Base-by-base conservation (phyloP, 768 basidiomycete genomes). In the Krasilnikovozyma curviuscula region DNA sequence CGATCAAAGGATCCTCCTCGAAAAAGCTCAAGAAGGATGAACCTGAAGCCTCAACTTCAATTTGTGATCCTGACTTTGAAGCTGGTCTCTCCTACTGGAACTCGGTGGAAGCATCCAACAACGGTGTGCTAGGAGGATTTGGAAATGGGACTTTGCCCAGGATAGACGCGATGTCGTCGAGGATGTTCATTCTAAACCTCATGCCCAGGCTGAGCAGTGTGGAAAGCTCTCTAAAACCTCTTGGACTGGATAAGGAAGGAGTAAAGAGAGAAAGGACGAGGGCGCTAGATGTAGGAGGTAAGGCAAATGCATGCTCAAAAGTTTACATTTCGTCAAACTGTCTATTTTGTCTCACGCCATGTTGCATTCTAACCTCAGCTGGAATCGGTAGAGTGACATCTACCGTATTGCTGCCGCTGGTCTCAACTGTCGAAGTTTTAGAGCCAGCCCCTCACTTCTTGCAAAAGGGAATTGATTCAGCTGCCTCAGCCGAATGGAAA, bases 301-400 rank as follows among this genome's bases (percentile, higher is more conserved):
- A 13, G 47, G n/a, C n/a, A n/a, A n/a, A n/a, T n/a, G n/a, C n/a
- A n/a, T n/a, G n/a, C n/a, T n/a, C n/a, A n/a, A n/a, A n/a, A n/a
- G n/a, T n/a, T n/a, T 50, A n/a, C 25, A n/a, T 27, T 18, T 18
- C 21, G 16, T 3, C 18, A 18, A 30, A 7, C 16, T 23, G 9
- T 32, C 16, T 19, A 16, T 16, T 24, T 25, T 10, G 45, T 9
- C 3, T n/a, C 21, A 46, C 47, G 21, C 19, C 25, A 12, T 45
- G 34, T 21, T 14, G 39, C 29, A 16, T 13, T 19, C 14, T 16
- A 45, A 13, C 14, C 12, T 18, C 24, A 52, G 88, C 88, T 6
- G 91, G 91, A 10, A 79, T 98, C 40, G 91, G 91, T 10, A 78
- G 91, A 44, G 86, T 93, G 24, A 91, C 88, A 0, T 70, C 75